These are phyloP conservation scores for Neurospora sublineolata DNA, from an alignment of 495 filamentous ascomycete species.

Conservation along the genomic window DNA sequence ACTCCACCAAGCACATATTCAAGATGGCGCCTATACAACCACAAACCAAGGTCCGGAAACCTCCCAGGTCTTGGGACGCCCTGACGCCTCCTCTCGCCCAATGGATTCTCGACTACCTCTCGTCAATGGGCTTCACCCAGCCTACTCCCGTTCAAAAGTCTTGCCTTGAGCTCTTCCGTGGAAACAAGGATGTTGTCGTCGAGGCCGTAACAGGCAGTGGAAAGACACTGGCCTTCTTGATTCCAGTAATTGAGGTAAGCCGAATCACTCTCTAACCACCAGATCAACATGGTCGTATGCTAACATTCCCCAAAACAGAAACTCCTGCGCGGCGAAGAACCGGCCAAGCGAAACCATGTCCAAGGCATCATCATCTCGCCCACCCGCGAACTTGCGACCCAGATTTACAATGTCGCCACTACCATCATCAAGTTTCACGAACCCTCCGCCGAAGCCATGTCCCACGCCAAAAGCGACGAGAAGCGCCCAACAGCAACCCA, in stretches of 20 bases:
- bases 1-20: not conserved
- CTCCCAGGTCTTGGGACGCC: slow-evolving; percentile 63
- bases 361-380: slow-evolving; percentile 85
- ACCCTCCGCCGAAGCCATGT: slow-evolving; percentile 55
- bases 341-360: slow-evolving; percentile 77
- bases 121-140: slow-evolving; percentile 70
- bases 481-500: slow-evolving; percentile 38
- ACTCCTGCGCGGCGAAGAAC: slow-evolving; percentile 57
- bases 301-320: slow-evolving; percentile 32
- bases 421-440: slow-evolving; percentile 72
- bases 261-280: too few species aligned
- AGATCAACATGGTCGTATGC: not conserved
- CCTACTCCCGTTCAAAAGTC: slow-evolving; percentile 94
- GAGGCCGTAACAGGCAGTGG: slow-evolving; percentile 95
- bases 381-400: slow-evolving; percentile 81
- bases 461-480: slow-evolving; percentile 34
- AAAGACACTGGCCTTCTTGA: slow-evolving; percentile 84
- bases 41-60: slow-evolving; percentile 21
- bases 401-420: slow-evolving; percentile 75
- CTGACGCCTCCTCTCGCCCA: slow-evolving; percentile 57
- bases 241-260: slow-evolving; percentile 68
- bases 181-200: slow-evolving; percentile 93
- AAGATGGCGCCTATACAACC: slow-evolving; percentile 27
- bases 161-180: slow-evolving; percentile 82
- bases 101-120: slow-evolving; percentile 82